Conservation (phyloP, 2,329 filamentous ascomycete species). For the Graphiopsis chlorocephala region DNA sequence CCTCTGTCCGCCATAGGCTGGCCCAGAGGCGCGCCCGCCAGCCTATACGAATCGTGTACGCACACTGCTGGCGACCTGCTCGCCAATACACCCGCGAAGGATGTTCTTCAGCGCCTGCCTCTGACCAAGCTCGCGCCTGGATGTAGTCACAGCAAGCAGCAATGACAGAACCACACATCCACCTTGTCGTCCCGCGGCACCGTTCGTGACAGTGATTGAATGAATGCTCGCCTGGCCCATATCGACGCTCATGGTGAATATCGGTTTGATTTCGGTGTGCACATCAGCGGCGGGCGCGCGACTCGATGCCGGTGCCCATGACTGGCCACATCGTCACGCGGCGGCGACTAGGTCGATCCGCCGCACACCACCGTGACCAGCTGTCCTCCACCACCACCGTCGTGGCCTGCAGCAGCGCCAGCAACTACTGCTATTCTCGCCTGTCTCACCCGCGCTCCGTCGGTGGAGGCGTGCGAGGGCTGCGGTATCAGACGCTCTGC, state of each 20-base stretch:
- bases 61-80: not conserved
- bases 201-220: not conserved
- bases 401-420: not conserved
- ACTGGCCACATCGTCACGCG: constrained; percentile 9
- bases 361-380: not conserved
- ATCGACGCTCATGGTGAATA: not conserved
- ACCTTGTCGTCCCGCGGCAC: not conserved
- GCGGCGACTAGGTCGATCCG: constrained; percentile 1
- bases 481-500: not conserved
- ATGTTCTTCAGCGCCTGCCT: constrained; percentile 1
- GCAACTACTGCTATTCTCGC: not conserved
- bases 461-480: not conserved
- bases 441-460: not conserved
- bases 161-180: not conserved
- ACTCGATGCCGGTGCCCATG: constrained; percentile 13
- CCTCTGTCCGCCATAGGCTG: constrained; percentile 14
- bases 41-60: constrained; percentile 13
- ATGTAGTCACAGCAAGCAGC: not conserved
- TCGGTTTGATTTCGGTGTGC: constrained; percentile 11
- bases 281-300: constrained; percentile 5
- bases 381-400: not conserved
- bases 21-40: constrained; percentile 15
- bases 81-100: constrained; percentile 1
- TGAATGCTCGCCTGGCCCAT: not conserved
- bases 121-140: not conserved